A percentile compares a stretch with the other conserved stretches of the same genome.
Conservation (phyloP, 768 basidiomycete genomes). For the Boletus pseudopeckii region DNA sequence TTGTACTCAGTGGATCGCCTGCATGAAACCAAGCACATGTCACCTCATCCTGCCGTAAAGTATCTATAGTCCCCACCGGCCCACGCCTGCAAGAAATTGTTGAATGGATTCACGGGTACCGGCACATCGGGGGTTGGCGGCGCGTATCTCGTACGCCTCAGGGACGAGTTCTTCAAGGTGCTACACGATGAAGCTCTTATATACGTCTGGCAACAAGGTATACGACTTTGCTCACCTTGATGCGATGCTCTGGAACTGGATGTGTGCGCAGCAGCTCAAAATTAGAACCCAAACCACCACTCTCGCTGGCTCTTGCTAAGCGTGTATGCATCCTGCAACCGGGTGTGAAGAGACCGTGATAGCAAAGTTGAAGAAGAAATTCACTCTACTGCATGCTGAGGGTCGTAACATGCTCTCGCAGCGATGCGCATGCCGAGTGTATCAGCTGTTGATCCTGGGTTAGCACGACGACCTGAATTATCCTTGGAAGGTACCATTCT, state of each 20-base stretch:
- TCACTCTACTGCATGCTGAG: slow-evolving; percentile 69
- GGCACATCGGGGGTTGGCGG: slow-evolving; percentile 55
- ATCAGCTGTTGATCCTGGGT: slow-evolving; percentile 55
- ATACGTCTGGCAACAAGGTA: background rate
- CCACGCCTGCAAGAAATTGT: slow-evolving; percentile 19
- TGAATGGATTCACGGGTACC: slow-evolving; percentile 33
- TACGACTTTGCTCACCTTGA: slow-evolving; percentile 49
- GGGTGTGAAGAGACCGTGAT: background rate
- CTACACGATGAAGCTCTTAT: slow-evolving; percentile 28
- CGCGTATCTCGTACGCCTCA: slow-evolving; percentile 53
- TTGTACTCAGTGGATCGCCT: background rate
- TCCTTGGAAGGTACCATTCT: background rate
- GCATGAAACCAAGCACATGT: background rate
- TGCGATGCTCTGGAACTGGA: slow-evolving; percentile 68
- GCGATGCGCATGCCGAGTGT: slow-evolving; percentile 78
- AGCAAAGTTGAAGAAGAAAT: background rate
- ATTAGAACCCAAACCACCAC: slow-evolving; percentile 22
- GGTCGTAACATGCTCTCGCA: slow-evolving; percentile 85
- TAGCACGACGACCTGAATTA: background rate
- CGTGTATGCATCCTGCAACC: slow-evolving; percentile 63
- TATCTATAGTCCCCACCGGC: slow-evolving; percentile 13
- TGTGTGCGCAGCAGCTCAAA: slow-evolving; percentile 78
- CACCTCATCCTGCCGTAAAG: background rate
- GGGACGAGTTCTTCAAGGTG: slow-evolving; percentile 52
- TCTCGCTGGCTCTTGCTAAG: slow-evolving; percentile 55